Evolutionary conservation across 495 filamentous ascomycete species (phyloP).

Genomic region (Oleoguttula mirabilis): DNA sequence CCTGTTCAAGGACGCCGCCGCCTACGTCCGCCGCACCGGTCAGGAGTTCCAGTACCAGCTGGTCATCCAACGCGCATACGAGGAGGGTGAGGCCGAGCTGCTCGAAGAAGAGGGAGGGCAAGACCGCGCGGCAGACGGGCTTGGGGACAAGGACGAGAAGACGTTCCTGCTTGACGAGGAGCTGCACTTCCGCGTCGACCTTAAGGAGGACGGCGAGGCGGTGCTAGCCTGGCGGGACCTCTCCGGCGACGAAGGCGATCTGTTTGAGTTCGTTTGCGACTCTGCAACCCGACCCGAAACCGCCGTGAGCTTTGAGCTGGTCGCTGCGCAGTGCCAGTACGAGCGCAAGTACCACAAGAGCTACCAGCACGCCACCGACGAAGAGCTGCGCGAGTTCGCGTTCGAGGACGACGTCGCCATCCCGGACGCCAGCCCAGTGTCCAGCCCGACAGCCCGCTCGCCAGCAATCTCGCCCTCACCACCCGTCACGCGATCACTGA

Average conservation of each 20-base stretch:
- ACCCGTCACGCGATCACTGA: conserved; percentile 12
- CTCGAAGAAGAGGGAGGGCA: conserved; percentile 73
- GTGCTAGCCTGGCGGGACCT: conserved; percentile 90
- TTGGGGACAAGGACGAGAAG: conserved; percentile 83
- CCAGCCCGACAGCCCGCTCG: conserved; percentile 42
- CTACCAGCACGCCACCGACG: conserved; percentile 65
- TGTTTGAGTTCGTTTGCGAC: conserved; percentile 96
- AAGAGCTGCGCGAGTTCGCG: conserved; percentile 67
- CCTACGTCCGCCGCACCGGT: conserved; percentile 79
- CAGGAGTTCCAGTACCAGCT: conserved; percentile 96
- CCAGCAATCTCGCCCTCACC: conserved; percentile 27
- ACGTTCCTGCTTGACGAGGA: conserved; percentile 86
- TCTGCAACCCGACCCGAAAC: conserved; percentile 51
- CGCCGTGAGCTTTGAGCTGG: conserved; percentile 67
- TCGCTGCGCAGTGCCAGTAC: conserved; percentile 89
- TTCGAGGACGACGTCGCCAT: conserved; percentile 71
- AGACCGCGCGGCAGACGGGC: conserved; percentile 46
- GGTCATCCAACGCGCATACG: conserved; percentile 88
- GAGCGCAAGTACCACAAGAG: conserved; percentile 80
- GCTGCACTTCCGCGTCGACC: conserved; percentile 75
- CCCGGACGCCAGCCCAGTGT: conserved; percentile 65
- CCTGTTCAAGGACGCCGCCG: conserved; percentile 94
- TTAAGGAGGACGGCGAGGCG: conserved; percentile 56
- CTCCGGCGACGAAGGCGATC: conserved; percentile 82
- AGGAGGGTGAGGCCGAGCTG: conserved; percentile 89